Percentiles rank a stretch among this genome's conserved stretches.
Conservation (phyloP, 129 eudicot genomes). For the Centaurea solstitialis region DNA sequence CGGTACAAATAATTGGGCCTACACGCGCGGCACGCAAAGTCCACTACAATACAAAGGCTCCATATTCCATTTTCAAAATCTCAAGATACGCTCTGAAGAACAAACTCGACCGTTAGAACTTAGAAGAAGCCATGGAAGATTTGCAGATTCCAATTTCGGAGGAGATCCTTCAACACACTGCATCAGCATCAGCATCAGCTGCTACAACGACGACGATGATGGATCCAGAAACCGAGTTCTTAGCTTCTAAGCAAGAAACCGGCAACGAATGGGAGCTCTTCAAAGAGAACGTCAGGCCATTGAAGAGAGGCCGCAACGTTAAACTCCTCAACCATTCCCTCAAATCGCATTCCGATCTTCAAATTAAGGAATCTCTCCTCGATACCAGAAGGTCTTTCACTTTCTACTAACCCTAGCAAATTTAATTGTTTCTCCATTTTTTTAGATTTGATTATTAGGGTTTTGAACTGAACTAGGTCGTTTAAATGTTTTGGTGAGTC, state of each 20-base stretch:
- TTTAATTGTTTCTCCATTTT: background rate
- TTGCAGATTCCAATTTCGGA: constrained; percentile 16
- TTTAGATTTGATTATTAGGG: background rate
- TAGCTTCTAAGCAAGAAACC: constrained; percentile 60
- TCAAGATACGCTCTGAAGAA: too few relatives aligned
- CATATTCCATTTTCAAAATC: background rate
- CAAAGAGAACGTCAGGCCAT: constrained; percentile 90
- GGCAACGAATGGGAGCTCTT: constrained; percentile 81
- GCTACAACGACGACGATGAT: constrained; percentile 5
- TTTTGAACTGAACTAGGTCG: background rate
- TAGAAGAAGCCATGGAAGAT: constrained; percentile 10
- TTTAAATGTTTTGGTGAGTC: background rate
- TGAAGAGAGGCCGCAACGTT: constrained; percentile 89
- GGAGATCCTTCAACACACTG: constrained; percentile 6
- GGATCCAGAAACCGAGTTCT: constrained; percentile 80
- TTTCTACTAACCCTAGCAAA: background rate
- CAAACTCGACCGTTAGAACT: background rate
- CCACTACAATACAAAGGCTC: background rate
- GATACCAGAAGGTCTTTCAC: constrained; percentile 50
- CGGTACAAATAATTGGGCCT: background rate
- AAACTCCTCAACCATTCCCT: constrained; percentile 74
- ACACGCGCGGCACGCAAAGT: background rate
- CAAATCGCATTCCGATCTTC: constrained; percentile 58
- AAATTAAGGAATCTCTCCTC: constrained; percentile 53
- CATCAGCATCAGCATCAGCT: too few relatives aligned